Evolutionary conservation across 768 basidiomycete species (phyloP).

Genomic region (Coprinellus aureogranulatus): DNA sequence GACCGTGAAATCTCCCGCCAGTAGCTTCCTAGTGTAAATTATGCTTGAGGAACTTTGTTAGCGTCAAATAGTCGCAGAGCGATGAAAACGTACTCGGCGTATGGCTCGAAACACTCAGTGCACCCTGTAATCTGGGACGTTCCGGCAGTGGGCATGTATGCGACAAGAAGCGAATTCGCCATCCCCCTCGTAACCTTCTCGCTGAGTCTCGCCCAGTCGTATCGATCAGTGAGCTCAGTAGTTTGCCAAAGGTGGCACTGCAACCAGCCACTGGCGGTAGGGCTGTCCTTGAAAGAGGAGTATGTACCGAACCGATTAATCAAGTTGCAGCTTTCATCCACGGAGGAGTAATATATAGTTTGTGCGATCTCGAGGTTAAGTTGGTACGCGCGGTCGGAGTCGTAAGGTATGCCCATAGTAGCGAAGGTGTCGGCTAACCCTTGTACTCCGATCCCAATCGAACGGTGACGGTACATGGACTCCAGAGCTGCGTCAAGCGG

Average conservation of each 20-base stretch:
- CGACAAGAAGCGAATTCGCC: background rate
- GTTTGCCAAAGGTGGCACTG: background rate
- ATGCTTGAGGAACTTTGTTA: background rate
- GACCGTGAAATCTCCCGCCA: too few relatives aligned
- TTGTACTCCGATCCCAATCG: background rate
- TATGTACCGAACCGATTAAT: background rate
- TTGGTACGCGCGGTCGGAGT: background rate
- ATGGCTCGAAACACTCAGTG: background rate
- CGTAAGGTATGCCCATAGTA: background rate
- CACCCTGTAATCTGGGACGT: background rate
- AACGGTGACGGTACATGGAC: background rate
- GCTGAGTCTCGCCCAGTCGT: background rate
- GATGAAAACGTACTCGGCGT: background rate
- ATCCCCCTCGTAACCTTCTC: background rate
- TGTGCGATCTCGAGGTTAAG: background rate
- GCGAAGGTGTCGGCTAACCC: background rate
- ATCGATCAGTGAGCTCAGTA: background rate
- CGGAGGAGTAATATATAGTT: background rate
- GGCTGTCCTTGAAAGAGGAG: background rate
- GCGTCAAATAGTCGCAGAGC: background rate
- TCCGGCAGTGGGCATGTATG: background rate
- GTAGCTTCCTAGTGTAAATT: too few relatives aligned
- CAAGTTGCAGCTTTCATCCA: background rate
- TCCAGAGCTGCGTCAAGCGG: background rate
- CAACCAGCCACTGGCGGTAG: background rate